These are phyloP conservation scores for Cylindrotheca closterium DNA, from an alignment of 108 stramenopile genomes.

Conservation along the genomic window DNA sequence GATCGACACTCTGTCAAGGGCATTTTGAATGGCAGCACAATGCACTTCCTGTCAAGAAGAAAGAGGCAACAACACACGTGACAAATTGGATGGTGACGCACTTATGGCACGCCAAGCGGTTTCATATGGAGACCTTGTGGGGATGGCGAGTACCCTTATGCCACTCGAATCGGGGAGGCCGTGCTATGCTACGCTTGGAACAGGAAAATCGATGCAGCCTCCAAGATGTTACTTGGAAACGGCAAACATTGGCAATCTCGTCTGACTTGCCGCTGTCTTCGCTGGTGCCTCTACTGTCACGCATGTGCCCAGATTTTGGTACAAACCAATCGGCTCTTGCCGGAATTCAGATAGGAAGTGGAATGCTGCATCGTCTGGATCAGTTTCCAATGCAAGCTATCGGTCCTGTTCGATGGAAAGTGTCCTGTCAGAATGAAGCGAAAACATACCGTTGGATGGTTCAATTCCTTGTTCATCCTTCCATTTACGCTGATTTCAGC, in stretches of 20 bases:
- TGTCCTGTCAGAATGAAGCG: neutral
- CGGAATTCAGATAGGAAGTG: slow-evolving; percentile 14
- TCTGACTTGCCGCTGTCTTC: neutral
- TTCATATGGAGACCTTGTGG: slow-evolving; percentile 63
- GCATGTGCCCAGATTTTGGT: slow-evolving; percentile 15
- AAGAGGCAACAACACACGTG: slow-evolving; percentile 3
- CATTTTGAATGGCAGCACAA: slow-evolving; percentile 27
- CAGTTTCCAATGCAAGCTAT: slow-evolving; percentile 37
- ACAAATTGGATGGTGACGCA: slow-evolving; percentile 74
- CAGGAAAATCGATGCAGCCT: slow-evolving; percentile 1
- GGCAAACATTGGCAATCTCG: slow-evolving; percentile 1
- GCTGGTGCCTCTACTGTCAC: neutral
- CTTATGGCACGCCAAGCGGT: slow-evolving; percentile 84
- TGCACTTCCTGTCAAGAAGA: neutral
- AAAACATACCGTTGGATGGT: slow-evolving; percentile 1
- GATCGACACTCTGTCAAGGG: slow-evolving; percentile 10
- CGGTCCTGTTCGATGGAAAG: slow-evolving; percentile 37
- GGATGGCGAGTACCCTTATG: slow-evolving; percentile 70
- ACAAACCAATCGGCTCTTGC: neutral
- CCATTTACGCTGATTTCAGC: slow-evolving; percentile 1
- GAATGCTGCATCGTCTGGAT: slow-evolving; percentile 31
- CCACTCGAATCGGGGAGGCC: slow-evolving; percentile 72
- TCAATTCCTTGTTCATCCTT: slow-evolving; percentile 24
- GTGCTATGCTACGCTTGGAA: slow-evolving; percentile 54
- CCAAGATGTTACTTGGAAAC: slow-evolving; percentile 62